Conservation (phyloP, 495 filamentous ascomycete species). For the Cercophora scortea region DNA sequence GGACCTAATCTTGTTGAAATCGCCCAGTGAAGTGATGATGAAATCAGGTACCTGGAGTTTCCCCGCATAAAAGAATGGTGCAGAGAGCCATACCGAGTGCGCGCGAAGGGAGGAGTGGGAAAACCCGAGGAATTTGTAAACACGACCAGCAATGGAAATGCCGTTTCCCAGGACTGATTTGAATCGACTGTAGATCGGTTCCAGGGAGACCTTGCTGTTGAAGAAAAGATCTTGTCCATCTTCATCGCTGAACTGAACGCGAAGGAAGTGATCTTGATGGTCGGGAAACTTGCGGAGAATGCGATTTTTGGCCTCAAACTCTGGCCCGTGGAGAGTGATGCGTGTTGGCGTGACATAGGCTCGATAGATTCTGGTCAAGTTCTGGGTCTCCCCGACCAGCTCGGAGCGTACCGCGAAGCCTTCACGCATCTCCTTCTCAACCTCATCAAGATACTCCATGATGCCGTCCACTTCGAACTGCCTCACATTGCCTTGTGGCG, state of each 20-base stretch:
- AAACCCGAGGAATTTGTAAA: constrained; percentile 67
- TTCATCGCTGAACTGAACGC: constrained; percentile 63
- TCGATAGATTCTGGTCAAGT: constrained; percentile 43
- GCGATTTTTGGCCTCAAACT: constrained; percentile 62
- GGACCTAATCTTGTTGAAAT: constrained; percentile 53
- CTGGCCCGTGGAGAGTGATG: constrained; percentile 61
- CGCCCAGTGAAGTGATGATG: constrained; percentile 57
- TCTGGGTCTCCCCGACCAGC: constrained; percentile 15
- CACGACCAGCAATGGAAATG: constrained; percentile 55
- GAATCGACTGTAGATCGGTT: constrained; percentile 53
- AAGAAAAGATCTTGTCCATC: constrained; percentile 56
- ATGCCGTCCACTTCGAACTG: constrained; percentile 36
- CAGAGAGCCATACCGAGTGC: constrained; percentile 68
- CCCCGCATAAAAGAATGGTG: constrained; percentile 50
- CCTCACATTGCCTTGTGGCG: constrained; percentile 35
- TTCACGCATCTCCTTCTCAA: constrained; percentile 27
- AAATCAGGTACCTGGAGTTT: constrained; percentile 30
- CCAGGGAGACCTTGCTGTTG: constrained; percentile 44
- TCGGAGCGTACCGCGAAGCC: constrained; percentile 18
- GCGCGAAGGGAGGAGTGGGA: constrained; percentile 69
- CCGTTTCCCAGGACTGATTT: constrained; percentile 45
- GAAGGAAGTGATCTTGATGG: constrained; percentile 57
- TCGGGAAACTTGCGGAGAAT: constrained; percentile 62
- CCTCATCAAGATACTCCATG: constrained; percentile 29
- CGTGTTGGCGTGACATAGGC: constrained; percentile 62